phyloP scores from a whole-genome alignment of 1,284 basidiomycete genomes.

The Fomes fomentarius region DNA sequence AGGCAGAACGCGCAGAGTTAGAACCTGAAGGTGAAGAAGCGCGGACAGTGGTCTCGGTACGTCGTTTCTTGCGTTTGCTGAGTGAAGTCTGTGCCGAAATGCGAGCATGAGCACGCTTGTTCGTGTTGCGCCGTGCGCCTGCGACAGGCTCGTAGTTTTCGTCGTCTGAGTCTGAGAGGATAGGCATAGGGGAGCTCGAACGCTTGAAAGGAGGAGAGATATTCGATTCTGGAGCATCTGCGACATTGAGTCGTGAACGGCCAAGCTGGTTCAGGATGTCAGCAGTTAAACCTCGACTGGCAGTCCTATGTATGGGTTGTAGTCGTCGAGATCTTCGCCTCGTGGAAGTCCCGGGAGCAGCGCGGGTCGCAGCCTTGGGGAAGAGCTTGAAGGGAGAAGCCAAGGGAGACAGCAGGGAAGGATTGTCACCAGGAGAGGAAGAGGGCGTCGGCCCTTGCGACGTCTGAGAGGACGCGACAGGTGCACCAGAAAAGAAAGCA shows the following conservation, averaged over 20 bases:
- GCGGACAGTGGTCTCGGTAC: not conserved
- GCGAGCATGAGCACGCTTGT: conserved; percentile 8
- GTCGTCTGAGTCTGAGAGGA: conserved; percentile 12
- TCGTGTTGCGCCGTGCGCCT: not conserved
- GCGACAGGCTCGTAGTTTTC: conserved; percentile 17
- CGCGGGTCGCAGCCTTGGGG: not conserved
- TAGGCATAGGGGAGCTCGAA: conserved; percentile 4
- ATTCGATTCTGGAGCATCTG: not conserved
- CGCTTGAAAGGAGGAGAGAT: conserved; percentile 6
- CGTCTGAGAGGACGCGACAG: conserved; percentile 18
- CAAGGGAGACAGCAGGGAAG: conserved; percentile 7
- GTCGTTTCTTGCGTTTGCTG: conserved; percentile 1
- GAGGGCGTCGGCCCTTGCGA: conserved; percentile 1
- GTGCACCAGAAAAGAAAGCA: conserved; percentile 8
- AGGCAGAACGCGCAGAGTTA: not conserved
- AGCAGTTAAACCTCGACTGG: conserved; percentile 5
- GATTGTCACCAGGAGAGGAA: conserved; percentile 7
- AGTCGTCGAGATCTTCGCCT: not conserved
- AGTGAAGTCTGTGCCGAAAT: not conserved
- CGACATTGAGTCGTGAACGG: not conserved
- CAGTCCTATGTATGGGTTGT: not conserved
- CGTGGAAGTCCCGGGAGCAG: not conserved
- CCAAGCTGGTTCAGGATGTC: conserved; percentile 14
- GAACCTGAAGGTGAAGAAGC: not conserved
- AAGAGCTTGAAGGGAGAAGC: conserved; percentile 12